Base-by-base conservation (phyloP, 305 asterid species). In the Plantago lanceolata region DNA sequence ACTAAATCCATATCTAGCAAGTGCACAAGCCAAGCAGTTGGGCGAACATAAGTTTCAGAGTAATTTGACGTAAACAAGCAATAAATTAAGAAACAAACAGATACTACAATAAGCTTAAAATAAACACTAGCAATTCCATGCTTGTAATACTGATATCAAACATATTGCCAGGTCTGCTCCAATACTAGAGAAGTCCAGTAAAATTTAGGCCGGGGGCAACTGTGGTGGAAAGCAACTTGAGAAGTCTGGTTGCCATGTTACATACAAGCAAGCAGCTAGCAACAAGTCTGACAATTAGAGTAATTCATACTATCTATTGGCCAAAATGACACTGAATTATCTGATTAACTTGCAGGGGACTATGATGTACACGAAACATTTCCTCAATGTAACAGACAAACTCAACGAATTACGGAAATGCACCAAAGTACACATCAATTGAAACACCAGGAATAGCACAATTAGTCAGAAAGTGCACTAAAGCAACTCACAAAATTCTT, bases 401-500 rank as follows among this genome's bases (percentile, higher is more conserved):
- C 40, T 33, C 40, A 3, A 5, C 8, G 40, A 33, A 33, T 33
- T 11, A 40, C 13, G 45, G 3, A 12, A 12, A 12, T 12, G 11
- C 1, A 40, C 11, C 45, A 9, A 40, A 40, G 11, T 40, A 1
- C 13, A 40, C 11, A 12, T 9, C 9, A 40, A 2, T 3, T 9
- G 15, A 40, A 0, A 9, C 11, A 40, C 9, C 9, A 9, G 11
- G 15, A 9, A 12, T 40, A 8, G 0, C 3, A 40, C 45, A 37
- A 8, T 5, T 1, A 37, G 14, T 1, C 1, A 12, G 11, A 9
- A 40, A 40, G 9, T 40, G 15, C 15, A 8, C 0, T 2, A 50
- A 64, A 48, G 47, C 1, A 62, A 77, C 96, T 82, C 76, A 93
- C 99, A 93, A 45, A 31, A 93, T 90, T 60, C 99, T 78, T 40